Conservation (phyloP, 345 rosid genomes). For the Eucalyptus cloeziana region DNA sequence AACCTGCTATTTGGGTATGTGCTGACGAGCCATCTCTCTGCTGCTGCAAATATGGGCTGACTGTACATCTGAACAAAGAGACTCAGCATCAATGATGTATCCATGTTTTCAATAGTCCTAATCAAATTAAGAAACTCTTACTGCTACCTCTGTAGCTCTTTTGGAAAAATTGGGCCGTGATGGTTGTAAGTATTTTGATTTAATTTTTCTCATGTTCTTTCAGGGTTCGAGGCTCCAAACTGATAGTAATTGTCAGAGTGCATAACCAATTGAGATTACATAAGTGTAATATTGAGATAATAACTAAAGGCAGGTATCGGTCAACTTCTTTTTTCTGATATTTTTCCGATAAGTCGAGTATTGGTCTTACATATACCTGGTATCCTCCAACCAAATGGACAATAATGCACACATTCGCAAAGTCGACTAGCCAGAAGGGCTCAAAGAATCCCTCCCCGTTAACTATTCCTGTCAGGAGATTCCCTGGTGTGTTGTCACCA, state of each 20-base stretch:
- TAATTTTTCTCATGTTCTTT: not conserved
- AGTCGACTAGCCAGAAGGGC: constrained; percentile 41
- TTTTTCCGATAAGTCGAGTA: not conserved
- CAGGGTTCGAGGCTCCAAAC: not conserved
- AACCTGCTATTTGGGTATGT: constrained; percentile 30
- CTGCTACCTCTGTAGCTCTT: not conserved
- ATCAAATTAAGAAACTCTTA: not conserved
- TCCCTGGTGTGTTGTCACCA: constrained; percentile 37
- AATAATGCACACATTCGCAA: constrained; percentile 35
- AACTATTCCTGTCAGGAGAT: constrained; percentile 43
- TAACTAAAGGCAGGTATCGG: not conserved
- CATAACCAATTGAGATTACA: not conserved
- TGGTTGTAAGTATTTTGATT: not conserved
- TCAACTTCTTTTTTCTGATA: not conserved
- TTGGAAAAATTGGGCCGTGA: not conserved
- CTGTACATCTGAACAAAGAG: constrained; percentile 23
- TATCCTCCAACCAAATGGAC: constrained; percentile 42
- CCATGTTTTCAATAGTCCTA: not conserved
- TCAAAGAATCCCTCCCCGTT: constrained; percentile 40
- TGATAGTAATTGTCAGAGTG: not conserved
- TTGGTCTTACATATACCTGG: constrained; percentile 12
- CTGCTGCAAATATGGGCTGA: constrained; percentile 41
- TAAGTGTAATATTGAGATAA: not conserved
- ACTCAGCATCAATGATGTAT: not conserved
- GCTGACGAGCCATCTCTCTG: constrained; percentile 19